phyloP scores from a whole-genome alignment of 1,139 yeast genomes.

The Candida frijolesensis region DNA sequence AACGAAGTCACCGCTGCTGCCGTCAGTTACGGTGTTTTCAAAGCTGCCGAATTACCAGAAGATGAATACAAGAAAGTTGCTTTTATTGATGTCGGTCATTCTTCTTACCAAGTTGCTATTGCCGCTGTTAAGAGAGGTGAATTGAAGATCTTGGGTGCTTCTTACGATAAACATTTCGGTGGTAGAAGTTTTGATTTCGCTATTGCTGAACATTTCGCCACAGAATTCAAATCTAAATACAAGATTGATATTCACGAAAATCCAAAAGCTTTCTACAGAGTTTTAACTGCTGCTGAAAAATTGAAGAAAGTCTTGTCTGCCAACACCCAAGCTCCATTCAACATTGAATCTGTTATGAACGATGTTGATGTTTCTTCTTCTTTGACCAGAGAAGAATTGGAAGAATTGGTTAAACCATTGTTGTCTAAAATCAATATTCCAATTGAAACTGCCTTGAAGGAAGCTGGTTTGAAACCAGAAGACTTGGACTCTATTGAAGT shows the following conservation, averaged over 20 bases:
- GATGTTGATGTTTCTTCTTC: conserved; percentile 94
- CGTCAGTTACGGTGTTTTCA: conserved; percentile 98
- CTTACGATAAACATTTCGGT: conserved; percentile 95
- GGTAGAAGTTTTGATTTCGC: conserved; percentile 96
- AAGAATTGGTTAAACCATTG: conserved; percentile 82
- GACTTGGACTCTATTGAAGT: conserved; percentile 91
- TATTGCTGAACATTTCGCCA: conserved; percentile 92
- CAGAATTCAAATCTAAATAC: conserved; percentile 86
- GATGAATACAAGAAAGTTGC: conserved; percentile 90
- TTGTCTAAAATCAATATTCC: conserved; percentile 77
- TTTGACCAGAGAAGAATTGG: conserved; percentile 89
- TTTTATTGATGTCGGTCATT: conserved; percentile 95
- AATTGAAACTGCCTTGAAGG: conserved; percentile 77
- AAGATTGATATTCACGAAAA: conserved; percentile 89
- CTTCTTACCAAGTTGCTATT: conserved; percentile 88
- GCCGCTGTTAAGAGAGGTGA: conserved; percentile 96
- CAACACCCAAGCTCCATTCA: conserved; percentile 91
- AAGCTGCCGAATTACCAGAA: conserved; percentile 91
- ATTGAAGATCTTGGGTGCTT: conserved; percentile 87
- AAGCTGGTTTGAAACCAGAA: conserved; percentile 69
- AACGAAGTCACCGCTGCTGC: conserved; percentile 99
- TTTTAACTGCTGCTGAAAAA: conserved; percentile 86
- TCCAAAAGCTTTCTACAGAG: conserved; percentile 95
- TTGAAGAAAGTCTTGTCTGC: conserved; percentile 97
- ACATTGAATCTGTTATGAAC: conserved; percentile 94